phyloP scores from a whole-genome alignment of 139 green algal species.

The Chlorella sorokiniana region DNA sequence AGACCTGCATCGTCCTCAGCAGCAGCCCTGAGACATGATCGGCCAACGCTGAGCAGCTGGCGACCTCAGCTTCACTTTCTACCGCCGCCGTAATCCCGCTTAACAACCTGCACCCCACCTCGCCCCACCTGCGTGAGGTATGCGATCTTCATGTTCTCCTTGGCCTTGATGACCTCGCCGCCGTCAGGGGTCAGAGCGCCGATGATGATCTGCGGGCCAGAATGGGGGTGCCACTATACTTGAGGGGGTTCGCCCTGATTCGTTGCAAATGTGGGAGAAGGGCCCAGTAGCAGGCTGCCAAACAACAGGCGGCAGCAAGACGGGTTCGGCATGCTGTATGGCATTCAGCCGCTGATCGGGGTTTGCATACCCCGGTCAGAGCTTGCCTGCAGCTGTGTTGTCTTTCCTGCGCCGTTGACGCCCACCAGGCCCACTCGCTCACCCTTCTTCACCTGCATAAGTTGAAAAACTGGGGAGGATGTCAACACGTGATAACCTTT shows the following conservation, averaged over 20 bases:
- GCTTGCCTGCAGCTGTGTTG: constrained; percentile 88
- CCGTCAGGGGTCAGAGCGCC: constrained; percentile 84
- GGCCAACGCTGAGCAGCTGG: too few species aligned
- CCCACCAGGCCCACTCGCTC: constrained; percentile 97
- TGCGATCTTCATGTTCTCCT: constrained; percentile 86
- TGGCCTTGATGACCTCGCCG: constrained; percentile 87
- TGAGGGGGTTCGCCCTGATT: too few species aligned
- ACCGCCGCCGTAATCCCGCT: too few species aligned
- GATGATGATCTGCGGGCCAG: constrained; percentile 89
- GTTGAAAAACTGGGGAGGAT: too few species aligned
- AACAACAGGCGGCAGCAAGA: not conserved
- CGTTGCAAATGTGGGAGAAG: not conserved
- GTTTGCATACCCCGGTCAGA: not conserved
- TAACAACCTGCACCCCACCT: not conserved
- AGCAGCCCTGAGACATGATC: not conserved
- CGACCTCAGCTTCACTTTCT: too few species aligned
- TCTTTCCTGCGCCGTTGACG: constrained; percentile 99
- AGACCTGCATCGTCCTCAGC: too few species aligned
- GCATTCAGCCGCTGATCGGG: not conserved
- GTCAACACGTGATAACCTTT: too few species aligned
- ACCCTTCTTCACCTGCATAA: constrained; percentile 94
- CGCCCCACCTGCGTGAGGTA: constrained; percentile 85
- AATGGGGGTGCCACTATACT: not conserved
- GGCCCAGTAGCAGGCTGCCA: not conserved
- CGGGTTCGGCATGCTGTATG: not conserved